Percentiles rank a stretch among this genome's conserved stretches.
Conservation (phyloP, 176 grass and related monocot species). For the Ensete glaucum region DNA sequence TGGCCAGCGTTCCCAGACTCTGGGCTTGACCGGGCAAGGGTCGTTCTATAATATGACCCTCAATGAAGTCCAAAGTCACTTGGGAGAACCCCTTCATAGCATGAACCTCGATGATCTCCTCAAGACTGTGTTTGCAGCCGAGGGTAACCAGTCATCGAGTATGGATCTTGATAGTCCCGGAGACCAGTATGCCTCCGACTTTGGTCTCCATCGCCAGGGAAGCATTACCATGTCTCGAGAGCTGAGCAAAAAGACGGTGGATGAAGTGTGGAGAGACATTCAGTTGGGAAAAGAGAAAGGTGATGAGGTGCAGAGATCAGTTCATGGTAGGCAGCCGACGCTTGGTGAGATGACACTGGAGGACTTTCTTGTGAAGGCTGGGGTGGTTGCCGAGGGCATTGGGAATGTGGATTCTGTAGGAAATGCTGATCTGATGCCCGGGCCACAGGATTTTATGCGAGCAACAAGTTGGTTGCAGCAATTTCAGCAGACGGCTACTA, state of each 20-base stretch:
- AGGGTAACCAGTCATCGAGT: constrained; percentile 5
- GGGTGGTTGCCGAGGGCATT: constrained; percentile 47
- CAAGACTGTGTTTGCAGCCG: constrained; percentile 48
- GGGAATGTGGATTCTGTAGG: constrained; percentile 4
- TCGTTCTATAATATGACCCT: constrained; percentile 80
- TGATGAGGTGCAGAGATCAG: constrained; percentile 2
- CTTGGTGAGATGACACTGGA: constrained; percentile 92
- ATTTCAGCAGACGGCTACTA: constrained; percentile 8
- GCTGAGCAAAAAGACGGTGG: constrained; percentile 80
- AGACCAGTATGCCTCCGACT: constrained; percentile 4
- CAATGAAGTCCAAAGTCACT: constrained; percentile 81
- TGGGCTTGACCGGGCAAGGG: constrained; percentile 54
- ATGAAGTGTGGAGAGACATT: constrained; percentile 86
- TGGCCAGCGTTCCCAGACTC: constrained; percentile 32
- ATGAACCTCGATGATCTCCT: constrained; percentile 96
- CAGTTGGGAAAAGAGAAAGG: constrained; percentile 26
- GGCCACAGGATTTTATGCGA: constrained; percentile 15
- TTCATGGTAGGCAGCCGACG: constrained; percentile 37
- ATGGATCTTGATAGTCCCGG: not conserved
- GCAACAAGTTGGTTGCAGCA: constrained; percentile 21
- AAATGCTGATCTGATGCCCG: constrained; percentile 11
- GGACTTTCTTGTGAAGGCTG: constrained; percentile 81
- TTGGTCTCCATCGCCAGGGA: constrained; percentile 42
- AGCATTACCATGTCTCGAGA: constrained; percentile 67
- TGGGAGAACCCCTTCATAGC: constrained; percentile 62